These are phyloP conservation scores for Calonectria henricotiae DNA, from an alignment of 2,329 filamentous ascomycete species.

Conservation along the genomic window DNA sequence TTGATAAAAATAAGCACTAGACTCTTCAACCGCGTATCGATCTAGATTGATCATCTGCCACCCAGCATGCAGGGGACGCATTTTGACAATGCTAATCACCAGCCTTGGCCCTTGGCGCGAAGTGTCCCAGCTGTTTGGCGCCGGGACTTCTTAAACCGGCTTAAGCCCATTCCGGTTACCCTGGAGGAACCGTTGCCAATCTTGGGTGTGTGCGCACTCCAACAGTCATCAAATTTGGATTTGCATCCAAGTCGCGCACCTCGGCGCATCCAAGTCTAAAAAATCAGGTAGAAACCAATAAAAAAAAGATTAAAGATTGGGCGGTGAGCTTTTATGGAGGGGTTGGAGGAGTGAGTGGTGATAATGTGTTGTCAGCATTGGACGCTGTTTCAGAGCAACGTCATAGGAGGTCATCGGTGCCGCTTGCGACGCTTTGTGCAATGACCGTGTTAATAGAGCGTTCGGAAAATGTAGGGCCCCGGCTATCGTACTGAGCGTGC, in stretches of 20 bases:
- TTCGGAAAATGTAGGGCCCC: constrained; percentile 90
- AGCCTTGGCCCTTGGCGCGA: constrained; percentile 58
- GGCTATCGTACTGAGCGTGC: constrained; percentile 85
- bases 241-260: constrained; percentile 52
- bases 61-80: constrained; percentile 60
- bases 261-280: constrained; percentile 47
- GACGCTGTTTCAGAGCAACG: neutral
- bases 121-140: constrained; percentile 57
- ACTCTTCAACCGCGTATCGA: constrained; percentile 59
- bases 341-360: constrained; percentile 33
- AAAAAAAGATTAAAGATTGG: constrained; percentile 52
- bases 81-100: constrained; percentile 61
- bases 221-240: constrained; percentile 54
- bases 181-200: constrained; percentile 51
- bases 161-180: constrained; percentile 48
- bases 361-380: neutral
- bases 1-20: constrained; percentile 66
- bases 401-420: constrained; percentile 53
- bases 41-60: constrained; percentile 60
- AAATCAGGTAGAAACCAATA: constrained; percentile 56
- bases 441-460: constrained; percentile 81
- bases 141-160: constrained; percentile 54
- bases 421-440: constrained; percentile 82
- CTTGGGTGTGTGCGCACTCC: constrained; percentile 39
- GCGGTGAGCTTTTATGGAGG: constrained; percentile 44